Evolutionary conservation across 2,329 filamentous ascomycete genomes (phyloP).

Genomic region (Pseudogymnoascus sp.): DNA sequence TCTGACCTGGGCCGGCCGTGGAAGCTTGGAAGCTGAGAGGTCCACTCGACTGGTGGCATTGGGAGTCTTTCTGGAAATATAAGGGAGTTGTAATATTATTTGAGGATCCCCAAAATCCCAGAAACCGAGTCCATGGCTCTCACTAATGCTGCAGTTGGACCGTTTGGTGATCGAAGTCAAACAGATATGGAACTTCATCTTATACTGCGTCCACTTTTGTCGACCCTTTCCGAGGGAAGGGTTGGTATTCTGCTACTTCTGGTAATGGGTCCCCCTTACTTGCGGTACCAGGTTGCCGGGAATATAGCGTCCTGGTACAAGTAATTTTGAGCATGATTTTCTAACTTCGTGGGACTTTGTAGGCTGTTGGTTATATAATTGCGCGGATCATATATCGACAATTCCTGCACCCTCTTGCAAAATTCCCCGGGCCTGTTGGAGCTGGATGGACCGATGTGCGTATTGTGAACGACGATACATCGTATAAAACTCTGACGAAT

Average conservation of each 20-base stretch:
- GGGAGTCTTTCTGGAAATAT: neutral
- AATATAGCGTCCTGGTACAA: neutral
- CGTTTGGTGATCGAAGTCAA: neutral
- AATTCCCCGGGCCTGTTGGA: slow-evolving; percentile 26
- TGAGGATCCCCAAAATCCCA: slow-evolving; percentile 5
- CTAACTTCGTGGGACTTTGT: neutral
- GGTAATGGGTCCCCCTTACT: neutral
- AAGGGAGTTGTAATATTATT: slow-evolving; percentile 2
- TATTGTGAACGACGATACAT: slow-evolving; percentile 21
- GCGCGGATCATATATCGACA: slow-evolving; percentile 5
- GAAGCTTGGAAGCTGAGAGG: neutral
- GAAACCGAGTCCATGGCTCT: slow-evolving; percentile 7
- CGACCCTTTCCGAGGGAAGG: neutral
- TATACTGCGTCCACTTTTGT: slow-evolving; percentile 3
- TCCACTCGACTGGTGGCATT: neutral
- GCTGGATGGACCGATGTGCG: slow-evolving; percentile 21
- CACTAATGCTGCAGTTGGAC: slow-evolving; percentile 2
- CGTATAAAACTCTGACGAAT: slow-evolving; percentile 28
- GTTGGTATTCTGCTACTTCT: slow-evolving; percentile 4
- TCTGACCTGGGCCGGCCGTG: neutral
- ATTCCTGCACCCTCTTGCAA: slow-evolving; percentile 24
- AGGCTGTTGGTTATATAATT: slow-evolving; percentile 2
- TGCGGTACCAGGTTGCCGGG: neutral
- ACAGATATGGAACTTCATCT: slow-evolving; percentile 3
- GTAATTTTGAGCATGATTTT: neutral